Conservation (phyloP, 2,329 filamentous ascomycete species). For the Colletotrichum eremochloae region DNA sequence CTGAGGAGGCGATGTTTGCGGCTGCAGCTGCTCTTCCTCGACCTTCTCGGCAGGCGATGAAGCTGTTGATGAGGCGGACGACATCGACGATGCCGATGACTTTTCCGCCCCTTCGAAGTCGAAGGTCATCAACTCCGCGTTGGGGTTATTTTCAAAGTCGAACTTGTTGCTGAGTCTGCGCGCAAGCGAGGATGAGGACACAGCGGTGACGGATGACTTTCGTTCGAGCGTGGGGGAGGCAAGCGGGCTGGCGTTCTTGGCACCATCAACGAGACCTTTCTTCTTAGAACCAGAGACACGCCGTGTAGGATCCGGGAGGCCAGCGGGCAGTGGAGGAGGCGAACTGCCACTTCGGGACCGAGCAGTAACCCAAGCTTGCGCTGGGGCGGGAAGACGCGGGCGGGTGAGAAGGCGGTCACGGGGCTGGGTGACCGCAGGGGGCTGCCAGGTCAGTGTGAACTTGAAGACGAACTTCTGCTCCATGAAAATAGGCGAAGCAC, state of each 20-base stretch:
- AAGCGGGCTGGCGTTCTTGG: slow-evolving; percentile 62
- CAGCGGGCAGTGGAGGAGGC: slow-evolving; percentile 52
- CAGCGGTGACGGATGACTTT: slow-evolving; percentile 41
- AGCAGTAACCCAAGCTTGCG: slow-evolving; percentile 72
- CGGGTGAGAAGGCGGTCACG: slow-evolving; percentile 74
- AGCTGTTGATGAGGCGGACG: slow-evolving; percentile 27
- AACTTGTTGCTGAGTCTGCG: slow-evolving; percentile 42
- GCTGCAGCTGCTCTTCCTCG: slow-evolving; percentile 46
- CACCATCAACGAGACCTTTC: slow-evolving; percentile 63
- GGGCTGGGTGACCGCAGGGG: slow-evolving; percentile 63
- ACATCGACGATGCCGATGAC: slow-evolving; percentile 34
- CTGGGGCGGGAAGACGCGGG: slow-evolving; percentile 77
- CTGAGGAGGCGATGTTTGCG: slow-evolving; percentile 42
- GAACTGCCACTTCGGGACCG: slow-evolving; percentile 56
- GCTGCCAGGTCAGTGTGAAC: slow-evolving; percentile 78
- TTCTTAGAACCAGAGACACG: slow-evolving; percentile 61
- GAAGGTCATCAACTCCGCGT: slow-evolving; percentile 35
- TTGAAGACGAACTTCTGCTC: slow-evolving; percentile 77
- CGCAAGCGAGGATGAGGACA: slow-evolving; percentile 34
- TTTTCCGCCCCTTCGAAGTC: slow-evolving; percentile 33
- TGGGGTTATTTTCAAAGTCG: slow-evolving; percentile 36
- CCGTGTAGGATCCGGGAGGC: slow-evolving; percentile 60
- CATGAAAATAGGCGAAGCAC: slow-evolving; percentile 67
- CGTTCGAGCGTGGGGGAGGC: slow-evolving; percentile 49
- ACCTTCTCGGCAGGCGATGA: slow-evolving; percentile 33